Base-by-base conservation (phyloP, 805 yeast genomes). In the Tetrapisispora fleetii region DNA sequence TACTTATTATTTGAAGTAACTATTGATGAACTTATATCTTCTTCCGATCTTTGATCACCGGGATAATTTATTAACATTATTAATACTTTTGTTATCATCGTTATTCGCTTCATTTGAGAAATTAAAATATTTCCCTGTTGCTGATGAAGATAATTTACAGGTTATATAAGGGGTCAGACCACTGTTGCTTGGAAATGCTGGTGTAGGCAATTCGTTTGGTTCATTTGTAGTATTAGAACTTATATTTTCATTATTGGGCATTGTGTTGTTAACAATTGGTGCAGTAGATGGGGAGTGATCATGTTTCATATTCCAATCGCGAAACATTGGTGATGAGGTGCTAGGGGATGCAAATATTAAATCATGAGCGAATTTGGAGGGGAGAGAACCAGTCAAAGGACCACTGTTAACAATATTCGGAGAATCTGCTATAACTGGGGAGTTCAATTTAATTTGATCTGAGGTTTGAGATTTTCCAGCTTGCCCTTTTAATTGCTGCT, bases 351-450 rank as follows among this genome's bases (percentile, higher is more conserved):
- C 61, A 24, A 59, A 60, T 54, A 62, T 58, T 37, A 62, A 51
- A 46, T 64, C 70, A 42, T 63, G 65, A 27, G 62, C 64, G 49
- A 62, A 66, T 42, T 64, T 64, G 1, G 68, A 63, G 11, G 63
- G 66, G 40, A 58, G 47, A 13, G 61, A 54, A 3, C 65, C 66
- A 4, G 61, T 58, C 19, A 49, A 46, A 17, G 66, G 65, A 3
- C 63, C 62, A 18, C 13, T 36, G 19, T 19, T 27, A 2, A 45
- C 11, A 9, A 28, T 37, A 22, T 30, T 42, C 46, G 41, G 41
- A 17, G 46, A 16, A 38, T 45, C 48, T 42, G 45, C 27, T 43
- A 44, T 22, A 9, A 28, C 21, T 13, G 47, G 47, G 8, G 47
- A 37, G 10, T 24, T 43, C n/a, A 21, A 21, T 36, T 37, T 41